A percentile compares a stretch with the other conserved stretches of the same genome.
These are phyloP conservation scores for Periconia digitata DNA, from an alignment of 2,329 filamentous ascomycete species.

Conservation along the genomic window DNA sequence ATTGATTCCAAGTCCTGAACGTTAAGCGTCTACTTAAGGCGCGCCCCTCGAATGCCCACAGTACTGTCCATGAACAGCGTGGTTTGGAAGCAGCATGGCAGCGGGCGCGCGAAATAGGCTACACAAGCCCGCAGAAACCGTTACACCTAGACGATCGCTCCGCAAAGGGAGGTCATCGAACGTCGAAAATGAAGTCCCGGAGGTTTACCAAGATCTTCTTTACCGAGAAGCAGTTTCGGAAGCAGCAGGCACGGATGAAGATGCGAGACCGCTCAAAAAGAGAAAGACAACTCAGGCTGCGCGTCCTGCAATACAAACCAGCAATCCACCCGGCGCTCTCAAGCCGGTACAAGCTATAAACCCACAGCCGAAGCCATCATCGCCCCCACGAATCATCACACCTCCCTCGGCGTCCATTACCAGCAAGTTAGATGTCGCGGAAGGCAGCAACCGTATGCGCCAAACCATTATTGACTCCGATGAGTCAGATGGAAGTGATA, in stretches of 20 bases:
- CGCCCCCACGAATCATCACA: not conserved
- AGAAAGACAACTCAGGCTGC: slow-evolving; percentile 26
- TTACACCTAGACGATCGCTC: slow-evolving; percentile 26
- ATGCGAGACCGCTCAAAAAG: slow-evolving; percentile 43
- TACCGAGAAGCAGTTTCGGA: slow-evolving; percentile 42
- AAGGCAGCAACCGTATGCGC: slow-evolving; percentile 30
- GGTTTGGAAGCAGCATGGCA: slow-evolving; percentile 25
- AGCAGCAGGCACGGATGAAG: slow-evolving; percentile 28
- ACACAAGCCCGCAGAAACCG: slow-evolving; percentile 18
- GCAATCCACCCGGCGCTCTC: slow-evolving; percentile 4
- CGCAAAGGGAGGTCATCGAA: slow-evolving; percentile 21
- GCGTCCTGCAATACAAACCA: slow-evolving; percentile 2
- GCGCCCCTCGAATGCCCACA: not conserved
- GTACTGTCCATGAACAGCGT: not conserved
- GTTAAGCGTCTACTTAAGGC: not conserved
- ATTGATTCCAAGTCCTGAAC: not conserved
- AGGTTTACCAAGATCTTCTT: slow-evolving; percentile 51
- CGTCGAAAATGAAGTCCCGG: slow-evolving; percentile 38
- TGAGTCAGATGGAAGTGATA: slow-evolving; percentile 59
- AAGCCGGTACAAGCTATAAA: slow-evolving; percentile 12
- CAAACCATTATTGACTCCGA: slow-evolving; percentile 49
- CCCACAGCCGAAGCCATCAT: slow-evolving; percentile 5
- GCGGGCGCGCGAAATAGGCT: slow-evolving; percentile 22
- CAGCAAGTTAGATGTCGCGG: slow-evolving; percentile 8
- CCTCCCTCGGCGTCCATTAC: slow-evolving; percentile 1